phyloP scores from a whole-genome alignment of 306 rosid genomes.

The Pyrus pyrifolia region DNA sequence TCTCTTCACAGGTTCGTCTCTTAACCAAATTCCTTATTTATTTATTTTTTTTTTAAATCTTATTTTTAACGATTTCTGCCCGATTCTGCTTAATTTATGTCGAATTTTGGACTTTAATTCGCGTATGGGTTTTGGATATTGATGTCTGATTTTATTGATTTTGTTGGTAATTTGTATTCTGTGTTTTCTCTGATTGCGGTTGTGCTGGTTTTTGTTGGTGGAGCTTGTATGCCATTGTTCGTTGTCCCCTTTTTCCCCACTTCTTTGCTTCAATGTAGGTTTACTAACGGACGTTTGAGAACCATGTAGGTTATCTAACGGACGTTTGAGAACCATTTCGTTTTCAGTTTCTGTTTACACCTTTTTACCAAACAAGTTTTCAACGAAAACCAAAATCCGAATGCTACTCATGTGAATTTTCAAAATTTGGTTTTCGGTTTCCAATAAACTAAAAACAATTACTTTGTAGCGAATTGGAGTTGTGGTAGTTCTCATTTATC shows the following conservation, averaged over 20 bases:
- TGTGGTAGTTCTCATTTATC: background rate
- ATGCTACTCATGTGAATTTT: too few species aligned
- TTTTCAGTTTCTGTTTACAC: too few species aligned
- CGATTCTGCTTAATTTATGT: background rate
- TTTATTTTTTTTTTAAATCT: too few species aligned
- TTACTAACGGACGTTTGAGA: background rate
- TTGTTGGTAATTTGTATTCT: background rate
- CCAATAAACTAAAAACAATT: too few species aligned
- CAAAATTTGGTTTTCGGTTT: too few species aligned
- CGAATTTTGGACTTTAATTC: too few species aligned
- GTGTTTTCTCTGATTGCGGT: slow-evolving; percentile 2
- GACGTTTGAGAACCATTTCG: too few species aligned
- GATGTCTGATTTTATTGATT: background rate
- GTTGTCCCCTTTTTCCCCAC: too few species aligned
- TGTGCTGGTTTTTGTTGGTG: background rate
- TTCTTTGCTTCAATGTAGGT: background rate
- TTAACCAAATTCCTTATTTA: background rate
- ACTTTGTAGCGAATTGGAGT: background rate
- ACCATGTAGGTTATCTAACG: background rate
- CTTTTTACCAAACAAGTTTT: too few species aligned
- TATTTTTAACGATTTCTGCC: background rate
- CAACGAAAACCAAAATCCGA: too few species aligned
- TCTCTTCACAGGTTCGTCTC: background rate
- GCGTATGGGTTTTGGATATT: background rate
- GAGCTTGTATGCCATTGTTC: background rate